Evolutionary conservation across 306 rosid species (phyloP), one percentile per base, ranked within the genome.

Genomic region (Cicer bijugum): DNA sequence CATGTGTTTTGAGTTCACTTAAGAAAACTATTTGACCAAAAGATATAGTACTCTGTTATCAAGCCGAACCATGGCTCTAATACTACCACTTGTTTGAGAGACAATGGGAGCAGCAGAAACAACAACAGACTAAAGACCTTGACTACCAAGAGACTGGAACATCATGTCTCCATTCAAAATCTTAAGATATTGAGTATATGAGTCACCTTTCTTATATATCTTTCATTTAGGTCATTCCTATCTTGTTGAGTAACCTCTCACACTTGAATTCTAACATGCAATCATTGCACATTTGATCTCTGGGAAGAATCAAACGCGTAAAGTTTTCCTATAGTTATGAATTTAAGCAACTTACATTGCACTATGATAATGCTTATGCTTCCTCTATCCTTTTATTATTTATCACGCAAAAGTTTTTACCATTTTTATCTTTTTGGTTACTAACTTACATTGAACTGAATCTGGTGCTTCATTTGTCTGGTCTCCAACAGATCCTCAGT

Each of bases 401-500:
- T 66, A 64, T 57, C 58, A 23, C 45, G 20, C 28, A 7, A 51
- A 52, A 52, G 28, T 9, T 52, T 16, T 52, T 51, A 51, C 58
- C 9, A 8, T 39, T 60, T 68, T 60, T 45, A 45, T 39, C 43
- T 14, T 46, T 70, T 20, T 59, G 47, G 33, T 43, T 58, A n/a
- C 61, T 66, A 72, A 68, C 74, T 65, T 77, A 8, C 50, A n/a
- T 60, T 56, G 45, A 74, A 71, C 50, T 44, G 20, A 78, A 20
- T 65, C 44, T 74, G 80, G 45, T 70, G 12, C 46, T 40, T 17
- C 20, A 67, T 78, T 28, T 48, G 48, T 56, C 50, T 67, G 69
- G 44, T 75, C 74, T 88, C 86, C 66, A 88, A 71, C 78, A 84
- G 82, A 37, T 86, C 91, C 16, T 82, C 90, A 6, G 82, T 88